phyloP scores from a whole-genome alignment of 2,329 filamentous ascomycete species.

The Acrocalymma vagum region DNA sequence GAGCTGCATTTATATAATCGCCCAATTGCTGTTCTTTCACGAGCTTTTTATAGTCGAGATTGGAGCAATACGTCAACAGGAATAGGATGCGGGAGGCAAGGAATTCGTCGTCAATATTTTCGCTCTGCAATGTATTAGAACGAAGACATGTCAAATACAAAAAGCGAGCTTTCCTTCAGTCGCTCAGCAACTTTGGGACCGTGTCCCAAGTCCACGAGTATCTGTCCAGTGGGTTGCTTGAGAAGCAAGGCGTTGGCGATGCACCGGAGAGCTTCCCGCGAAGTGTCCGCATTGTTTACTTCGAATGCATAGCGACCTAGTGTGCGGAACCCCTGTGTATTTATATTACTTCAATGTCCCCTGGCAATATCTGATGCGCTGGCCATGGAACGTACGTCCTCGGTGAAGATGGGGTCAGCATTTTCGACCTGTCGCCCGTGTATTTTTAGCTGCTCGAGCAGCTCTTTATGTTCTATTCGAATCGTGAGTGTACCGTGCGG shows the following conservation, averaged over 20 bases:
- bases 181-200: slow-evolving; percentile 73
- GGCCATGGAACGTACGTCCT: slow-evolving; percentile 65
- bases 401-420: slow-evolving; percentile 85
- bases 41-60: slow-evolving; percentile 70
- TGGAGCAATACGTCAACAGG: slow-evolving; percentile 78
- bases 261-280: slow-evolving; percentile 80
- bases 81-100: slow-evolving; percentile 81
- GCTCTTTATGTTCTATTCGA: slow-evolving; percentile 66
- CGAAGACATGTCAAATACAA: too few relatives aligned
- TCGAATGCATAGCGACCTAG: slow-evolving; percentile 79
- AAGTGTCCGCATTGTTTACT: slow-evolving; percentile 63
- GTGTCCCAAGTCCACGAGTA: slow-evolving; percentile 75
- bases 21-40: slow-evolving; percentile 73
- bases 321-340: slow-evolving; percentile 74
- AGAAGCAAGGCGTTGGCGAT: slow-evolving; percentile 86
- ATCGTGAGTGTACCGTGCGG: slow-evolving; percentile 12
- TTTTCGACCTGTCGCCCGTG: slow-evolving; percentile 76
- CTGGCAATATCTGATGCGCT: neutral
- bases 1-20: slow-evolving; percentile 73
- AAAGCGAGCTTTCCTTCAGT: slow-evolving; percentile 62
- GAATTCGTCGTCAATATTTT: slow-evolving; percentile 86
- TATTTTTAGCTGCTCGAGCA: slow-evolving; percentile 74
- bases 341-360: slow-evolving; percentile 18
- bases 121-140: slow-evolving; percentile 55
- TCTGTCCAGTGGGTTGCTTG: slow-evolving; percentile 71